Conservation (phyloP, 345 rosid species). For the Bruguiera sexangula region DNA sequence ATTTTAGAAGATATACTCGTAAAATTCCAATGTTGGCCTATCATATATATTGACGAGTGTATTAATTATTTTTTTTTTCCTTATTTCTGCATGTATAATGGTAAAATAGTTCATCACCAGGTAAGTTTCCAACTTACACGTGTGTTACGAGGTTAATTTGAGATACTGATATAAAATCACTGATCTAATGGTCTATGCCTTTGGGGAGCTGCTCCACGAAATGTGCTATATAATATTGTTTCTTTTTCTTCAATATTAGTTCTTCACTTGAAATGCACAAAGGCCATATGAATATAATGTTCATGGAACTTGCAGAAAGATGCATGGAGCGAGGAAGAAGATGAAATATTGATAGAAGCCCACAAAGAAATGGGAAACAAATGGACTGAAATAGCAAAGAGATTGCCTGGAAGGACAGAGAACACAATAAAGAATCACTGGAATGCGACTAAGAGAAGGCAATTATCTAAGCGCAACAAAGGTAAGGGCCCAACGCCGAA, state of each 20-base stretch:
- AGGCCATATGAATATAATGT: neutral
- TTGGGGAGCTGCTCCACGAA: no score
- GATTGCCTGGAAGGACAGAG: conserved; percentile 56
- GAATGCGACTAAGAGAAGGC: conserved; percentile 29
- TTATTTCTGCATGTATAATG: no score
- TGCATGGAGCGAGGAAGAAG: conserved; percentile 67
- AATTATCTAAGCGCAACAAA: conserved; percentile 31
- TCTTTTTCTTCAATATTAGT: neutral
- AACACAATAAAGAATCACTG: conserved; percentile 40
- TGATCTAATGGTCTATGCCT: no score
- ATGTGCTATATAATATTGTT: no score
- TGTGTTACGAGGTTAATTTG: no score
- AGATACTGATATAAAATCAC: no score
- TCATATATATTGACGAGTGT: no score
- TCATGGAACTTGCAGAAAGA: conserved; percentile 44
- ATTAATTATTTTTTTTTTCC: no score
- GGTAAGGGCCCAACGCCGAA: conserved; percentile 19
- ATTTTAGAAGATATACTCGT: no score
- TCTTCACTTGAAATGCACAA: neutral
- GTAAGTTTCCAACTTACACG: no score
- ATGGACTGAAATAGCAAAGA: conserved; percentile 69
- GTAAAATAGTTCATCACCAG: no score
- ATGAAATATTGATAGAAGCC: conserved; percentile 32
- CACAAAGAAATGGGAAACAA: conserved; percentile 60
- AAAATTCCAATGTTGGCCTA: no score